A percentile compares a stretch with the other conserved stretches of the same genome.
phyloP scores from a whole-genome alignment of 768 basidiomycete species.

The Hysterangium stoloniferum region DNA sequence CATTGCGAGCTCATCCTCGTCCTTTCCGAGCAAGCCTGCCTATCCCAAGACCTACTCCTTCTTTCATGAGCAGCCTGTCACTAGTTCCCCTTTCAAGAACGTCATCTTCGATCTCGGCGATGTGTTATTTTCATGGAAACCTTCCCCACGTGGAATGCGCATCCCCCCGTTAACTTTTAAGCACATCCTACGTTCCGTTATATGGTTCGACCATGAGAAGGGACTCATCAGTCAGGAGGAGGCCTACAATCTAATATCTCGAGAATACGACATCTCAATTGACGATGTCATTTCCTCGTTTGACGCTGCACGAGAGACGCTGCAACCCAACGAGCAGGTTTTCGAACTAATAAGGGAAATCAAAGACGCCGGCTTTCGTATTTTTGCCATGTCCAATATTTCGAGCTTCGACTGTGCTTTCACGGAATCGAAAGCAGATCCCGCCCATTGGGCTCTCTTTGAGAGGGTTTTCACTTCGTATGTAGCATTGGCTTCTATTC shows the following conservation, averaged over 20 bases:
- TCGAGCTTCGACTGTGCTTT: slow-evolving; percentile 44
- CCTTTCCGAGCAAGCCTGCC: no score
- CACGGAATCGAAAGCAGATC: slow-evolving; percentile 37
- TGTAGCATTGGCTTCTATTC: background rate
- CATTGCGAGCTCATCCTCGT: no score
- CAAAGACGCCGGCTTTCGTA: slow-evolving; percentile 20
- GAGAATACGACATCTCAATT: slow-evolving; percentile 31
- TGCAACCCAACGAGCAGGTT: slow-evolving; percentile 18
- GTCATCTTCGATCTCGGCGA: slow-evolving; percentile 50
- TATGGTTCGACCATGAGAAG: slow-evolving; percentile 49
- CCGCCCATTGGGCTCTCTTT: slow-evolving; percentile 34
- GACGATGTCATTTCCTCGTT: slow-evolving; percentile 38
- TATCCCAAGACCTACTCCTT: no score
- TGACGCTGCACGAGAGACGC: slow-evolving; percentile 39
- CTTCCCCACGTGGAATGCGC: slow-evolving; percentile 32
- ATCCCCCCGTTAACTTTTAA: slow-evolving; percentile 35
- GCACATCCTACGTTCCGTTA: slow-evolving; percentile 35
- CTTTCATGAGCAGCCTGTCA: no score
- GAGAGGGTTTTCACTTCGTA: slow-evolving; percentile 45
- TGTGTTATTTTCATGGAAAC: slow-evolving; percentile 48
- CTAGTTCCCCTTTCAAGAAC: no score
- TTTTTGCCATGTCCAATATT: slow-evolving; percentile 57
- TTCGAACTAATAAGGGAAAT: background rate
- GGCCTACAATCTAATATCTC: slow-evolving; percentile 34
- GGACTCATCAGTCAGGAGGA: slow-evolving; percentile 36